Conservation (phyloP, 768 basidiomycete species). For the Gautieria morchelliformis region DNA sequence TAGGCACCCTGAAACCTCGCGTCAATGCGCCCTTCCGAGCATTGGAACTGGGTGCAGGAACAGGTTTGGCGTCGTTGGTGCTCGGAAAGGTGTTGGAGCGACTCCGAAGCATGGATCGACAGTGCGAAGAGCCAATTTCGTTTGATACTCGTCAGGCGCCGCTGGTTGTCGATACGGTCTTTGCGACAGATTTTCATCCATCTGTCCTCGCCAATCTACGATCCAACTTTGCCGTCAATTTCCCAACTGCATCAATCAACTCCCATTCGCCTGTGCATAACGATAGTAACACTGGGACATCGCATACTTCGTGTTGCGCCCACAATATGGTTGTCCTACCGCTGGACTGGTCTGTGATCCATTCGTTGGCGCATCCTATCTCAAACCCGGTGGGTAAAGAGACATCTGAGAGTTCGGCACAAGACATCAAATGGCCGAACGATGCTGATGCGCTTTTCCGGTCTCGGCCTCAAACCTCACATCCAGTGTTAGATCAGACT, state of each 20-base stretch:
- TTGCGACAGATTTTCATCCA: slow-evolving; percentile 43
- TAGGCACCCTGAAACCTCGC: background rate
- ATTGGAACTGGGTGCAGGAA: slow-evolving; percentile 50
- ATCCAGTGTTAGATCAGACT: too few relatives aligned
- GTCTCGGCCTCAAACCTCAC: too few relatives aligned
- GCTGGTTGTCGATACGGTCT: slow-evolving; percentile 15
- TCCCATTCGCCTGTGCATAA: background rate
- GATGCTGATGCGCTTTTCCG: too few relatives aligned
- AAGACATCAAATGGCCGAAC: too few relatives aligned
- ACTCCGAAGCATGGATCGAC: background rate
- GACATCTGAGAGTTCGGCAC: background rate
- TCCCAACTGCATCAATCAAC: slow-evolving; percentile 5
- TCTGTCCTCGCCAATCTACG: slow-evolving; percentile 38
- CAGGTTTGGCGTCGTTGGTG: slow-evolving; percentile 38
- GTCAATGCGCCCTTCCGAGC: slow-evolving; percentile 22
- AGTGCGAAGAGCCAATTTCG: background rate
- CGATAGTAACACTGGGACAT: background rate
- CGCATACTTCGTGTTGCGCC: background rate
- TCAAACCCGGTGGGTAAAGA: background rate
- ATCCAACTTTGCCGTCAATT: slow-evolving; percentile 33
- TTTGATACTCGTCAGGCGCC: background rate
- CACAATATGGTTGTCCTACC: slow-evolving; percentile 16
- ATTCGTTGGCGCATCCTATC: slow-evolving; percentile 1
- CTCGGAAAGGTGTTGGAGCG: slow-evolving; percentile 24
- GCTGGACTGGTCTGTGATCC: slow-evolving; percentile 31